Conservation (phyloP, 129 eudicot species). For the Flaveria ramosissima region DNA sequence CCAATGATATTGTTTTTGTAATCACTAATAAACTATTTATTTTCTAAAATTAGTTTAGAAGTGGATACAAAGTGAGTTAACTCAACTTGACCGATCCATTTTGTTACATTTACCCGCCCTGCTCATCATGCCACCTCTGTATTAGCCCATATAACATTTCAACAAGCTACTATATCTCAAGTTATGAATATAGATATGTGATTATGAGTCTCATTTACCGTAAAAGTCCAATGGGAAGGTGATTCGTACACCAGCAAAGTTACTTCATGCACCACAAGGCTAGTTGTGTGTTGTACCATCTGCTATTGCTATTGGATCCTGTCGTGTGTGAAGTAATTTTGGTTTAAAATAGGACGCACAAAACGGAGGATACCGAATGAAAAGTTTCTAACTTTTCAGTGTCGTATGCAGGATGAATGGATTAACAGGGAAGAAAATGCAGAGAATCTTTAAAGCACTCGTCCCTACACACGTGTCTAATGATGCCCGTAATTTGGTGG, state of each 20-base stretch:
- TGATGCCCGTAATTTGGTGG: conserved; percentile 77
- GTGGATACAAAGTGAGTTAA: background rate
- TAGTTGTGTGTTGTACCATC: background rate
- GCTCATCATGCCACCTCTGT: background rate
- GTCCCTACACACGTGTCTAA: conserved; percentile 52
- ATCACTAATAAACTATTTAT: background rate
- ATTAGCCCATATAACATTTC: background rate
- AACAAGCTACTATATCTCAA: too few species aligned
- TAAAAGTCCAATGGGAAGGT: too few species aligned
- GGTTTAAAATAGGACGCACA: background rate
- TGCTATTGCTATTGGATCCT: background rate
- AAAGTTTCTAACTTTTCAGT: conserved; percentile 25
- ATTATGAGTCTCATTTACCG: too few species aligned
- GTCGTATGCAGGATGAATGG: conserved; percentile 81
- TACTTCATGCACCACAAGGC: background rate
- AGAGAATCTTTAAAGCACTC: conserved; percentile 65
- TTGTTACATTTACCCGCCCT: background rate
- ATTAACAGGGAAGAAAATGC: conserved; percentile 71
- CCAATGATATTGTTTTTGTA: background rate
- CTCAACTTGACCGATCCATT: background rate
- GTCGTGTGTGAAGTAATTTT: background rate
- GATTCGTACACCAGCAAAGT: background rate
- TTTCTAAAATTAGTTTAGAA: background rate
- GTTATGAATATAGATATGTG: background rate
- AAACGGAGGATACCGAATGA: conserved; percentile 7